A percentile compares a stretch with the other conserved stretches of the same genome.
Conservation (phyloP, 371 early-diverging fungal species). For the Nematocida parisii region DNA sequence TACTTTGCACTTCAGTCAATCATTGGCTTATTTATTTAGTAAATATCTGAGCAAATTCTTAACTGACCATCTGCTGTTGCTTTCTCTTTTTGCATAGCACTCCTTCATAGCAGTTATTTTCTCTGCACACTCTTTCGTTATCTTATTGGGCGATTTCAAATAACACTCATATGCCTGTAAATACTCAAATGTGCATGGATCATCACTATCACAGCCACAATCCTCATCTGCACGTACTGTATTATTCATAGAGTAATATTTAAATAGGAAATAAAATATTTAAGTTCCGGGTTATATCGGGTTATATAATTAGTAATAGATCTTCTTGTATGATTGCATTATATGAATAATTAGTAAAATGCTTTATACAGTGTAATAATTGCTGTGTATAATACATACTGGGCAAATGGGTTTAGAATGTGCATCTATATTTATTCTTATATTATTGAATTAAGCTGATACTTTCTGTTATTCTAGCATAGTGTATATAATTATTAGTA, state of each 20-base stretch:
- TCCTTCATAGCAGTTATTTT: constrained; percentile 12
- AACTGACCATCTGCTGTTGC: not conserved
- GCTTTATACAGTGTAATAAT: no score
- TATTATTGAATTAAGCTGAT: no score
- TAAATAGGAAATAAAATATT: no score
- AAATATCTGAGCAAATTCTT: not conserved
- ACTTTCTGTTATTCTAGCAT: no score
- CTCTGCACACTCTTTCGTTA: not conserved
- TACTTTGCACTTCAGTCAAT: constrained; percentile 54
- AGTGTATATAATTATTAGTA: no score
- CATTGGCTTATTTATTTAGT: constrained; percentile 50
- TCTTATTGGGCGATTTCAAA: constrained; percentile 24
- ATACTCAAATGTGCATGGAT: constrained; percentile 23
- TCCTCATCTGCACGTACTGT: not conserved
- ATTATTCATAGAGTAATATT: not conserved
- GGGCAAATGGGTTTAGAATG: no score
- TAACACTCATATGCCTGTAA: constrained; percentile 50
- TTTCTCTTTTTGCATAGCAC: constrained; percentile 27
- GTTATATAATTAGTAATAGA: no score
- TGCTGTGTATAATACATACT: no score
- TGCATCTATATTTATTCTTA: no score
- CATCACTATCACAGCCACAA: not conserved
- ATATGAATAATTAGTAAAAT: no score
- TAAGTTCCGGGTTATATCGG: no score
- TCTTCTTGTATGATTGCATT: no score